phyloP scores from a whole-genome alignment of 495 filamentous ascomycete genomes.

The Aspergillus mulundensis region DNA sequence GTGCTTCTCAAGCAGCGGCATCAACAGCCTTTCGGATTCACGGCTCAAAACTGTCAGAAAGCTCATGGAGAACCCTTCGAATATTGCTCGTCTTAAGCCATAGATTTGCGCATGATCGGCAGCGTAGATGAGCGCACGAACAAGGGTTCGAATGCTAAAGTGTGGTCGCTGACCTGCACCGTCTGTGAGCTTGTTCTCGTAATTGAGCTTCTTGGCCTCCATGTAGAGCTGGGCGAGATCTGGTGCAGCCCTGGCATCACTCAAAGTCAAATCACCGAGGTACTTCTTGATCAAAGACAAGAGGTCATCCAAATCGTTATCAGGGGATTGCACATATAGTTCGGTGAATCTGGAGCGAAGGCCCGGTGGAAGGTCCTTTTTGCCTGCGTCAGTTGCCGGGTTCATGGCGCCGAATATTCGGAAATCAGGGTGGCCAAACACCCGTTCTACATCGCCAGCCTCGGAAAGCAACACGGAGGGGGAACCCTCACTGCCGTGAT shows the following conservation, averaged over 20 bases:
- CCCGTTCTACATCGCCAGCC: slow-evolving; percentile 82
- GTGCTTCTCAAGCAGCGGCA: slow-evolving; percentile 76
- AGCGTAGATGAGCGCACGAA: slow-evolving; percentile 82
- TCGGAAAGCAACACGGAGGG: slow-evolving; percentile 88
- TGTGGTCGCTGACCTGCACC: slow-evolving; percentile 90
- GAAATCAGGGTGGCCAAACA: slow-evolving; percentile 88
- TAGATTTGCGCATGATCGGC: slow-evolving; percentile 79
- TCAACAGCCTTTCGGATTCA: slow-evolving; percentile 70
- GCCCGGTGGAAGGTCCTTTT: slow-evolving; percentile 83
- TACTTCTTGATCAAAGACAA: slow-evolving; percentile 81
- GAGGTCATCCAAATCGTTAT: slow-evolving; percentile 77
- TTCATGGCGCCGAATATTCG: slow-evolving; percentile 99
- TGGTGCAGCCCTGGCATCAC: slow-evolving; percentile 60
- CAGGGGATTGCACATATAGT: slow-evolving; percentile 84
- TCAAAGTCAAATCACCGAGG: slow-evolving; percentile 62
- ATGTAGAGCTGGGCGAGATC: slow-evolving; percentile 84
- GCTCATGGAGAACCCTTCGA: slow-evolving; percentile 98
- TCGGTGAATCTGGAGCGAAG: slow-evolving; percentile 88
- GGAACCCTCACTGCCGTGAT: slow-evolving; percentile 56
- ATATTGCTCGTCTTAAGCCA: slow-evolving; percentile 80
- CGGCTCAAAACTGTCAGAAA: slow-evolving; percentile 82
- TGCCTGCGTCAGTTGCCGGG: slow-evolving; percentile 94
- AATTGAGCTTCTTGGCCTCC: slow-evolving; percentile 75
- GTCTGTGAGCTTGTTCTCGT: slow-evolving; percentile 81
- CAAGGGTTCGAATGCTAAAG: slow-evolving; percentile 94